These are phyloP conservation scores for Pyrus bretschneideri DNA, from an alignment of 306 rosid genomes.

Conservation along the genomic window DNA sequence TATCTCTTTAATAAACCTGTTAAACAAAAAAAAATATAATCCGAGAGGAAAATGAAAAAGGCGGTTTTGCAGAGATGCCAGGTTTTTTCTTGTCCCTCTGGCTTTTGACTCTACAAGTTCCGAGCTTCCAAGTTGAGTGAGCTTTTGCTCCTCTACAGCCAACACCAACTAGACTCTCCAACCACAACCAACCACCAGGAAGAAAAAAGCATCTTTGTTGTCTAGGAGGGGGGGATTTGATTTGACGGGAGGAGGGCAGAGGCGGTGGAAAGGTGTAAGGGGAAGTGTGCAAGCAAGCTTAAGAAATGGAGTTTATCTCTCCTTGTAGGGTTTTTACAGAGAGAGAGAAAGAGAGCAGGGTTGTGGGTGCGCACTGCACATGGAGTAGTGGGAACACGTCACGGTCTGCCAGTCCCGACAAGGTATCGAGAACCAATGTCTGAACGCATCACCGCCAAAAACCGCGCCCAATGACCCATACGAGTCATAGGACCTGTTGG, in stretches of 20 bases:
- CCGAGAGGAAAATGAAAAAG: background rate
- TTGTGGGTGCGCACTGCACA: slow-evolving; percentile 43
- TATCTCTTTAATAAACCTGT: background rate
- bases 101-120: slow-evolving; percentile 40
- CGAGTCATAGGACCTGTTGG: no score
- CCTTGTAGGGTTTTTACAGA: background rate
- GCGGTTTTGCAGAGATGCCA: slow-evolving; percentile 17
- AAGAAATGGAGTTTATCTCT: background rate
- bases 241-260: background rate
- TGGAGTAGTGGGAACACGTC: slow-evolving; percentile 42
- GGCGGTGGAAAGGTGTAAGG: background rate
- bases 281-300: background rate
- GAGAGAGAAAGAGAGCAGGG: background rate
- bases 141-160: background rate
- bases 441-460: slow-evolving; percentile 26
- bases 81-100: slow-evolving; percentile 6
- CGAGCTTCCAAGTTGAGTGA: slow-evolving; percentile 19
- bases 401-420: slow-evolving; percentile 32
- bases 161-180: background rate
- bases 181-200: background rate
- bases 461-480: background rate
- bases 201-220: background rate
- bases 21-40: background rate
- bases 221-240: background rate
- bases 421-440: slow-evolving; percentile 25